A percentile compares a stretch with the other conserved stretches of the same genome.
phyloP scores from a whole-genome alignment of 1,284 basidiomycete genomes.

The Bjerkandera adusta region DNA sequence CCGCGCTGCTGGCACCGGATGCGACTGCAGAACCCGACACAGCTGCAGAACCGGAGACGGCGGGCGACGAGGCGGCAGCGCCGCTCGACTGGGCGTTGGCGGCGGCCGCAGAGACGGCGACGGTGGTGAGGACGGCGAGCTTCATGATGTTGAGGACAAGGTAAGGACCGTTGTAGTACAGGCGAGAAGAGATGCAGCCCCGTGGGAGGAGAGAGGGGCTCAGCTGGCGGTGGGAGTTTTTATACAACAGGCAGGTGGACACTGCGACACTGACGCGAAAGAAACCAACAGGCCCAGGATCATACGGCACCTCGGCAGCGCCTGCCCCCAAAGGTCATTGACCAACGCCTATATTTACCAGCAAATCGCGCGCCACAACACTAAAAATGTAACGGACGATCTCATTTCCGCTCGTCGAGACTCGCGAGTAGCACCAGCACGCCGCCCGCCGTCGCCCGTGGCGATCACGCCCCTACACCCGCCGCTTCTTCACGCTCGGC shows the following conservation, averaged over 20 bases:
- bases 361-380: too few relatives aligned
- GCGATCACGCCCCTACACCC: conserved; percentile 51
- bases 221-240: conserved; percentile 5
- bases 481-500: conserved; percentile 69
- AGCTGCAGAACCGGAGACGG: conserved; percentile 19
- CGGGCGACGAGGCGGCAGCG: conserved; percentile 28
- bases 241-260: conserved; percentile 2
- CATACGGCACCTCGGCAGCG: conserved; percentile 3
- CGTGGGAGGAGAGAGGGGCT: neutral
- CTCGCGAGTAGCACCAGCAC: conserved; percentile 4
- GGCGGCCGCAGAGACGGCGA: conserved; percentile 30
- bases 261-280: neutral
- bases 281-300: neutral
- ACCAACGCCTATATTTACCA: conserved; percentile 1
- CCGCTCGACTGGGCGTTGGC: conserved; percentile 23
- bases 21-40: conserved; percentile 10
- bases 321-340: neutral
- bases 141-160: conserved; percentile 31
- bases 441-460: too few relatives aligned
- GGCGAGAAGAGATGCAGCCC: neutral
- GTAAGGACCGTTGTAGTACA: conserved; percentile 9
- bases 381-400: too few relatives aligned
- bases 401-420: neutral
- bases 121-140: conserved; percentile 27
- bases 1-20: conserved; percentile 1